Evolutionary conservation across 75 land plant species (phyloP).

Genomic region (Chamaecyparis obtusa): DNA sequence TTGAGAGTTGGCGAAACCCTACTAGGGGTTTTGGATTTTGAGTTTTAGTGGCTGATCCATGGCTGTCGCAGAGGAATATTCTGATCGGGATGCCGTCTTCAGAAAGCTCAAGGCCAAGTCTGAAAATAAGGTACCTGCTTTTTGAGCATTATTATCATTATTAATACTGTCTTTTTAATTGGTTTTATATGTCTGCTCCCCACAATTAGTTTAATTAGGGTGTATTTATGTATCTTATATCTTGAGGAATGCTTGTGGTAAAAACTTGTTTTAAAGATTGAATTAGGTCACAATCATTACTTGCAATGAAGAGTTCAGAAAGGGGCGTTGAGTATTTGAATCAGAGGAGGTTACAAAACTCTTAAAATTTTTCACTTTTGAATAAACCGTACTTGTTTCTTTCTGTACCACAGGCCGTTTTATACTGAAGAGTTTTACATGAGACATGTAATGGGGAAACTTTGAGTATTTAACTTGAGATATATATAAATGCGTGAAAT

Average conservation of each 20-base stretch:
- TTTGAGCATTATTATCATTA: background rate
- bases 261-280: background rate
- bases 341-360: background rate
- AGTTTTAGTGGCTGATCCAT: background rate
- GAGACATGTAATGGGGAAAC: background rate
- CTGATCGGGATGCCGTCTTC: constrained; percentile 46
- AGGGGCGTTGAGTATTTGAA: background rate
- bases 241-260: background rate
- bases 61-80: constrained; percentile 39
- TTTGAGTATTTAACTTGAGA: background rate
- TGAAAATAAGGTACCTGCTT: constrained; percentile 44
- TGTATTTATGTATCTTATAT: background rate
- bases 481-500: background rate
- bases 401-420: background rate
- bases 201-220: background rate
- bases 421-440: background rate
- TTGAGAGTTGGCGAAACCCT: background rate
- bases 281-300: background rate
- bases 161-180: background rate
- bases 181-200: background rate
- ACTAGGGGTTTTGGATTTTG: background rate
- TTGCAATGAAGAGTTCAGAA: background rate
- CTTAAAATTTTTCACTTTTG: background rate
- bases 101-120: constrained; percentile 53
- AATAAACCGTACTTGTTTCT: background rate